A percentile compares a stretch with the other conserved stretches of the same genome.
These are phyloP conservation scores for Amaranthus palmeri DNA, from an alignment of 148 eudicot genomes.

Conservation along the genomic window DNA sequence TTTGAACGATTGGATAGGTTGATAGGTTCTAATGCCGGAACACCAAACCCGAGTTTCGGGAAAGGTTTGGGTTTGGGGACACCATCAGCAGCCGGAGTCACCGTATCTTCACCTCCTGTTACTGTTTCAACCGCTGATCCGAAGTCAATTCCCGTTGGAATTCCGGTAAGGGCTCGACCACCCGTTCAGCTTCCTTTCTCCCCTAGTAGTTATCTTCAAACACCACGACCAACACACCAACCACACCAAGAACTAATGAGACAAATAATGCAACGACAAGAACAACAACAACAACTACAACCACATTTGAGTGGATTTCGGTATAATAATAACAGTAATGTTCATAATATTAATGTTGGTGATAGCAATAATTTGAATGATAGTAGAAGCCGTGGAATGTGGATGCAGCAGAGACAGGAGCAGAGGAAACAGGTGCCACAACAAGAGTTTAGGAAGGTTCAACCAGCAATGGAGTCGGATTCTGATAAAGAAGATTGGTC, in stretches of 20 bases:
- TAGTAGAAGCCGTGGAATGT: too few species aligned
- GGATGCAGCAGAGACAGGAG: too few species aligned
- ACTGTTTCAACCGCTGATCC: background rate
- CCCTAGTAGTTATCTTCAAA: background rate
- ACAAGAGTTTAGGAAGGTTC: conserved; percentile 21
- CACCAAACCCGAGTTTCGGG: background rate
- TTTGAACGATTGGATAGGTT: conserved; percentile 49
- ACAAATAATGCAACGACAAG: background rate
- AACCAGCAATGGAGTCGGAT: conserved; percentile 36
- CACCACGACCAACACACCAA: background rate
- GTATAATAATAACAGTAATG: background rate
- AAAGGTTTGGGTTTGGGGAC: background rate
- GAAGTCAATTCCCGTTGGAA: conserved; percentile 48
- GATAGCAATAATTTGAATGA: background rate
- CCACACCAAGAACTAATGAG: background rate
- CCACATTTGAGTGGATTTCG: too few species aligned
- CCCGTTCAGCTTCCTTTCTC: conserved; percentile 3
- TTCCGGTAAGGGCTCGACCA: conserved; percentile 45
- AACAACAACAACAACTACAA: background rate
- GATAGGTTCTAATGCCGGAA: conserved; percentile 43
- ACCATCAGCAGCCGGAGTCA: too few species aligned
- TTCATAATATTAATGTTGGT: background rate
- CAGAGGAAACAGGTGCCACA: background rate
- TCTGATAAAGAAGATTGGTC: conserved; percentile 47
- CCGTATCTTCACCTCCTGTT: background rate